Evolutionary conservation across 202 grass and related monocot species (phyloP), one percentile per base, ranked within the genome.

Genomic region (Tripidium arundinaceum): DNA sequence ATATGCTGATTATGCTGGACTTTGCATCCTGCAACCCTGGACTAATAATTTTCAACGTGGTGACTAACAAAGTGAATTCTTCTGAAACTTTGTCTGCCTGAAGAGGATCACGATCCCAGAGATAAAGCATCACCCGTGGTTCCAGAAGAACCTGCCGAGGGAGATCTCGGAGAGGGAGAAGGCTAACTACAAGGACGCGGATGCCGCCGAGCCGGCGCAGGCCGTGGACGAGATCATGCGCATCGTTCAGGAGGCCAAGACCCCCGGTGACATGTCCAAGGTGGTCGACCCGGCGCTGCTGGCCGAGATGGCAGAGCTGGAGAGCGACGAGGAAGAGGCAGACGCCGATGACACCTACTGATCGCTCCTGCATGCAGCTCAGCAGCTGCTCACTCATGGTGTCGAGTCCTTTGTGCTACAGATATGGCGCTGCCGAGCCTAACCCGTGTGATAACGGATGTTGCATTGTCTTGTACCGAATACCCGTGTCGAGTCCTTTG

Each of bases 51-150:
- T 57, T 57, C n/a, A 57, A 24, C 54, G 9, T 57, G 8, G 9
- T n/a, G 19, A n/a, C 58, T 87, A 49, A 65, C 42, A 25, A 71
- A 58, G 31, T 2, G 60, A 5, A 19, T 12, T 31, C 34, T 36
- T 43, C 8, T 28, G 50, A 67, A 64, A 62, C 37, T 24, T 15
- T 57, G 19, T 40, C 75, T 55, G 49, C 9, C 38, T 63, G 59
- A 68, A 98, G 94, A 92, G 94, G 74, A 94, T 98, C 71, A 91
- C 94, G 74, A 89, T 98, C 82, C 75, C 87, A 10, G 94, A 98
- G 81, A 92, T 98, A 85, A 98, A 92, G 84, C 86, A 89, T 62
- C 79, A 92, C 69, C 87, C 87, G 4, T 94, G 94, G 94, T 94
- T 91, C 81, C 82, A 87, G 63, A 94, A 94, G 88, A 94, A 91